These are phyloP conservation scores for Xylariomycetidae sp. DNA, from an alignment of 2,329 filamentous ascomycete genomes.

Conservation along the genomic window DNA sequence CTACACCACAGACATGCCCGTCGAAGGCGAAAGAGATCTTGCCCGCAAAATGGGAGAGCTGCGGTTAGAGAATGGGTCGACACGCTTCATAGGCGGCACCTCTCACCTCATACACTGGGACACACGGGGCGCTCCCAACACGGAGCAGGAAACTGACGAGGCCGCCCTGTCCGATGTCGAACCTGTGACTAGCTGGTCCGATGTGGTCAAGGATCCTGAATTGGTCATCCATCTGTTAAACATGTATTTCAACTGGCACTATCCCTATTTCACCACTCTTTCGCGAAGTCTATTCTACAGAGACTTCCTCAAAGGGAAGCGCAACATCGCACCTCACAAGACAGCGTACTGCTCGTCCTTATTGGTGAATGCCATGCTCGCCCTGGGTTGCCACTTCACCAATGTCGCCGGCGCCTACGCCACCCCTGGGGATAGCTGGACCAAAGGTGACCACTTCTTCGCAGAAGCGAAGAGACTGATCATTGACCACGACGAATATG, in stretches of 20 bases:
- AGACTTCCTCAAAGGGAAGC: conserved; percentile 73
- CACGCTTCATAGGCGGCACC: conserved; percentile 89
- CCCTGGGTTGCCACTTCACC: conserved; percentile 91
- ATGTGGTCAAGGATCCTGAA: conserved; percentile 72
- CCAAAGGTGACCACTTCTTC: conserved; percentile 94
- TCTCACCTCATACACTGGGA: conserved; percentile 85
- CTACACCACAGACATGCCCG: conserved; percentile 34
- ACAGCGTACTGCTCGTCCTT: conserved; percentile 82
- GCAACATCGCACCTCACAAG: conserved; percentile 42
- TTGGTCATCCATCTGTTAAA: conserved; percentile 84
- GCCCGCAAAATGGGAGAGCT: conserved; percentile 92
- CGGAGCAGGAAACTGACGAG: conserved; percentile 40
- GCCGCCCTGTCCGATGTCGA: conserved; percentile 53
- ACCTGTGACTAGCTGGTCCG: conserved; percentile 81
- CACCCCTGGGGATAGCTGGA: conserved; percentile 68
- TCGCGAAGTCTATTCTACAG: conserved; percentile 82
- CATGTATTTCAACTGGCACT: conserved; percentile 99
- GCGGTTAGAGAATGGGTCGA: conserved; percentile 77
- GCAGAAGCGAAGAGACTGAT: conserved; percentile 87
- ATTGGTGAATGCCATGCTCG: conserved; percentile 89
- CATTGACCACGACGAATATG: conserved; percentile 87
- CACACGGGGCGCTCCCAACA: conserved; percentile 36
- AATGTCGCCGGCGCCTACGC: conserved; percentile 67
- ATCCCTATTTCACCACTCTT: conserved; percentile 89
- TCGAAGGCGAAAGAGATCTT: conserved; percentile 69